Evolutionary conservation across 2,329 filamentous ascomycete genomes (phyloP).

Genomic region (Chaetothyriales sp.): DNA sequence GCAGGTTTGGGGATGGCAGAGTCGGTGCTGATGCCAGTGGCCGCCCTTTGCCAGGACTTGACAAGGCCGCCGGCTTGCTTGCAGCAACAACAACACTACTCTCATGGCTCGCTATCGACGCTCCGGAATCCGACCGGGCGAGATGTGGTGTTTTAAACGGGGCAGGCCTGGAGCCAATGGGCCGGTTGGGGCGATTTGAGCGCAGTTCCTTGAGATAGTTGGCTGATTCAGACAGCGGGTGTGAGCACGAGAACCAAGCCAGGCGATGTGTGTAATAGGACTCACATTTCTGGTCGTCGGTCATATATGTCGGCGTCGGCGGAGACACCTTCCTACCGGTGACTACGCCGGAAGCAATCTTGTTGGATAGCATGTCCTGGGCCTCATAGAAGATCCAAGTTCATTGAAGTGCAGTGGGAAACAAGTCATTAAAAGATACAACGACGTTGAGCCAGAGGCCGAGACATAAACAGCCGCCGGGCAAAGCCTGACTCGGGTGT

Average conservation of each 20-base stretch:
- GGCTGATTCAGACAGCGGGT: conserved; percentile 26
- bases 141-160: conserved; percentile 23
- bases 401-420: neutral
- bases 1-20: conserved; percentile 19
- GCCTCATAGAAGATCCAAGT: conserved; percentile 3
- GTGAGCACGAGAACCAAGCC: conserved; percentile 15
- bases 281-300: conserved; percentile 32
- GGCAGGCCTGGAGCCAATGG: conserved; percentile 45
- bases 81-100: conserved; percentile 3
- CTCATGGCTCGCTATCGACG: neutral
- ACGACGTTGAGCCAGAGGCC: neutral
- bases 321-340: conserved; percentile 32
- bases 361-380: conserved; percentile 26
- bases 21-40: conserved; percentile 26
- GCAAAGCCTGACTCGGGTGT: too few relatives aligned
- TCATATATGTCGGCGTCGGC: conserved; percentile 32
- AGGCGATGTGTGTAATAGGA: conserved; percentile 2
- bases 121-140: conserved; percentile 15
- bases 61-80: conserved; percentile 5
- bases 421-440: neutral
- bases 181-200: conserved; percentile 40
- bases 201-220: conserved; percentile 46
- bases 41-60: conserved; percentile 18
- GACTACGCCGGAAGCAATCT: conserved; percentile 20
- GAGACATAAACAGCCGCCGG: too few relatives aligned